Percentiles rank a stretch among this genome's conserved stretches.
phyloP scores from a whole-genome alignment of 1,139 yeast species.

The Geotrichum bryndzae region DNA sequence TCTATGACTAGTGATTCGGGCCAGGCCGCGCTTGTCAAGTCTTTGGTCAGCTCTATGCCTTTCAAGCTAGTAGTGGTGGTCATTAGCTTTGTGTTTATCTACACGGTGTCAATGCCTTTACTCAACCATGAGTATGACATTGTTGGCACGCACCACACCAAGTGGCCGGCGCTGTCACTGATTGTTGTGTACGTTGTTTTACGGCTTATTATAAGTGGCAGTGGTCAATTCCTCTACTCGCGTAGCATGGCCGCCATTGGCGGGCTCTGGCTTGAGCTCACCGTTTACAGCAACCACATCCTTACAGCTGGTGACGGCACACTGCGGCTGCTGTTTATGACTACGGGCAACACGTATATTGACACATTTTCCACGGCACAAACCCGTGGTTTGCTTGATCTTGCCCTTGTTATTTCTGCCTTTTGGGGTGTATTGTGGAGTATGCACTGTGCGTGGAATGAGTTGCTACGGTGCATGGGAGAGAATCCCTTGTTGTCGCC shows the following conservation, averaged over 20 bases:
- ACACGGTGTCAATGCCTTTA: neutral
- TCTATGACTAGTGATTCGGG: neutral
- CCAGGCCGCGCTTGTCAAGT: neutral
- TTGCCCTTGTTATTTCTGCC: neutral
- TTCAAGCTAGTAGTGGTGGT: neutral
- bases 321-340: neutral
- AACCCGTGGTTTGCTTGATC: neutral
- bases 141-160: neutral
- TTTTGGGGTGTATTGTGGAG: neutral
- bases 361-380: neutral
- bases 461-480: neutral
- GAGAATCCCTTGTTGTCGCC: neutral
- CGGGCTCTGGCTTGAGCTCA: neutral
- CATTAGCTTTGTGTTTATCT: neutral
- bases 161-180: neutral
- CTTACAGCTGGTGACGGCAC: conserved; percentile 10
- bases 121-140: neutral
- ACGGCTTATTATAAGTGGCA: neutral
- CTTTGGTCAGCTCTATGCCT: neutral
- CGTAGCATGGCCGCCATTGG: neutral
- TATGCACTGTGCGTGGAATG: neutral
- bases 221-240: neutral
- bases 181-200: neutral
- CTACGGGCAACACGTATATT: conserved; percentile 3
- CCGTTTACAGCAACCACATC: conserved; percentile 1